Percentiles rank a stretch among this genome's conserved stretches.
Evolutionary conservation across 2,329 filamentous ascomycete genomes (phyloP).

Genomic region (Colletotrichum siamense): DNA sequence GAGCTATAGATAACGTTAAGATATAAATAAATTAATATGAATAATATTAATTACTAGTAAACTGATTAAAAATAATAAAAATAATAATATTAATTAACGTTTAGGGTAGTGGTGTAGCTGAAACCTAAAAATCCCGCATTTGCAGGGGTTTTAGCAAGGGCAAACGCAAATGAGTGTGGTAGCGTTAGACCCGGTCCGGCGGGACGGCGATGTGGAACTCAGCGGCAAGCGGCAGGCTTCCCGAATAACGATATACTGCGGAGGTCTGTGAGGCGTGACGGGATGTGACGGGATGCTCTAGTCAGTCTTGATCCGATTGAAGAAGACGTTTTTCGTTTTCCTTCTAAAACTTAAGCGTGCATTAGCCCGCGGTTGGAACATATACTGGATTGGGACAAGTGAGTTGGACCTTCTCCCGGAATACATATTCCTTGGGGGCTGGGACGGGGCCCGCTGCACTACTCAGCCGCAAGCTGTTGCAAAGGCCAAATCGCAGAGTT

Average conservation of each 20-base stretch:
- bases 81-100: too few species aligned
- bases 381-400: background rate
- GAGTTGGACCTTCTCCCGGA: background rate
- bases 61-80: too few species aligned
- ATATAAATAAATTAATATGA: too few species aligned
- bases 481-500: background rate
- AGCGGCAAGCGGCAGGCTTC: background rate
- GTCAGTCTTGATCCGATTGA: background rate
- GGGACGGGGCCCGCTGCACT: background rate
- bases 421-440: background rate
- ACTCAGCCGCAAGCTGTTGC: background rate
- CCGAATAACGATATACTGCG: rapidly evolving
- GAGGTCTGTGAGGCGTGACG: background rate
- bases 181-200: background rate
- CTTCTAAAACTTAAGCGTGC: background rate
- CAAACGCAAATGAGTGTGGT: too few species aligned
- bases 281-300: background rate
- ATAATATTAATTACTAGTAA: too few species aligned
- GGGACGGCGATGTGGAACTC: background rate
- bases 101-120: too few species aligned
- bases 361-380: background rate
- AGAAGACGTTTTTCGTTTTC: background rate
- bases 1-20: too few species aligned
- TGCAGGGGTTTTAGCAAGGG: too few species aligned
- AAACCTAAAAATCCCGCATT: too few species aligned